Percentiles rank a stretch among this genome's conserved stretches.
Conservation (phyloP, 2,329 filamentous ascomycete species). For the Cladosporium sp. region DNA sequence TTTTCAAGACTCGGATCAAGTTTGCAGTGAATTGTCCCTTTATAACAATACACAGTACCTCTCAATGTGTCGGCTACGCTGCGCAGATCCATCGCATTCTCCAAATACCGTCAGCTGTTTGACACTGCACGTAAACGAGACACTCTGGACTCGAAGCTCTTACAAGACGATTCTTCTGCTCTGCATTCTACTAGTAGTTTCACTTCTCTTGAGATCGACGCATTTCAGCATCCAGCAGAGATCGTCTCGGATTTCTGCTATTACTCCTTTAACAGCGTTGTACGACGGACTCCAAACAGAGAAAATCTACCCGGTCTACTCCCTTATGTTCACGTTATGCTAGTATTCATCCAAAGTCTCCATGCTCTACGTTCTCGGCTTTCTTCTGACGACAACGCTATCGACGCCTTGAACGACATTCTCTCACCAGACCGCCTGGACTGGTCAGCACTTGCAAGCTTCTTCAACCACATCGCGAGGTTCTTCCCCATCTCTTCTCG, state of each 20-base stretch:
- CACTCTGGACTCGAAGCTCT: slow-evolving; percentile 19
- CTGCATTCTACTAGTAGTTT: neutral
- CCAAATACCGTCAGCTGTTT: slow-evolving; percentile 45
- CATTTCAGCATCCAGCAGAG: neutral
- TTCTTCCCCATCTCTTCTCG: slow-evolving; percentile 38
- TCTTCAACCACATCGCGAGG: slow-evolving; percentile 54
- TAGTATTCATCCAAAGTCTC: slow-evolving; percentile 57
- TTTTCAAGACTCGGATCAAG: too few relatives aligned
- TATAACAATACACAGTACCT: too few relatives aligned
- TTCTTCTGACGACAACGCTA: slow-evolving; percentile 24
- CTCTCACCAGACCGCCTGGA: neutral
- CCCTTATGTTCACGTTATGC: slow-evolving; percentile 61
- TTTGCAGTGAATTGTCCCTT: too few relatives aligned
- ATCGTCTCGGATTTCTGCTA: slow-evolving; percentile 18
- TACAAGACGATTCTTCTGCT: neutral
- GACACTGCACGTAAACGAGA: slow-evolving; percentile 24
- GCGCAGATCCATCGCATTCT: too few relatives aligned
- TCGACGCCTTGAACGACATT: slow-evolving; percentile 28
- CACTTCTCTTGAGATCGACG: neutral
- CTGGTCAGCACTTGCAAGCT: slow-evolving; percentile 54
- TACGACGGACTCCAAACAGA: slow-evolving; percentile 28
- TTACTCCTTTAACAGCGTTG: slow-evolving; percentile 11
- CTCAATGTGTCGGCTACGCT: too few relatives aligned
- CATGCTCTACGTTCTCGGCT: slow-evolving; percentile 21
- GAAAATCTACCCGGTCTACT: slow-evolving; percentile 51